Evolutionary conservation across 768 basidiomycete genomes (phyloP).

Genomic region (Lactarius indigo): DNA sequence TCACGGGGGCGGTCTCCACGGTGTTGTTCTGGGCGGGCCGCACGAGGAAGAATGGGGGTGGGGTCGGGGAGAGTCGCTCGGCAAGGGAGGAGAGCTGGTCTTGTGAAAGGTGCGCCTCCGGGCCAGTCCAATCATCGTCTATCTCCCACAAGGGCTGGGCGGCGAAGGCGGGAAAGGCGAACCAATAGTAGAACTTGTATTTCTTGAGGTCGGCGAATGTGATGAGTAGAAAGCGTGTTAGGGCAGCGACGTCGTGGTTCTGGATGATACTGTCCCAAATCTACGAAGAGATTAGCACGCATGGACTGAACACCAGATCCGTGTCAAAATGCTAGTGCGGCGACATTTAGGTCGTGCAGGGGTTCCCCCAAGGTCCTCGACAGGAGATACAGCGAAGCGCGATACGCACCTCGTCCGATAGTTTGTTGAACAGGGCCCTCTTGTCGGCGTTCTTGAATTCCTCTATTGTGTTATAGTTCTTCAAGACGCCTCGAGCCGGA

Average conservation of each 20-base stretch:
- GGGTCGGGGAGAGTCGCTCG: conserved; percentile 40
- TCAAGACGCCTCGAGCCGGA: conserved; percentile 61
- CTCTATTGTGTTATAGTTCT: conserved; percentile 97
- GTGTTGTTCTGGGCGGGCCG: conserved; percentile 34
- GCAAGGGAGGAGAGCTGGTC: conserved; percentile 42
- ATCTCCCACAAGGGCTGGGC: conserved; percentile 91
- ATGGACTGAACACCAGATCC: too few relatives aligned
- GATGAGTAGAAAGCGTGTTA: conserved; percentile 83
- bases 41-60: conserved; percentile 62
- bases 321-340: neutral
- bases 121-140: conserved; percentile 56
- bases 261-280: conserved; percentile 64
- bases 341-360: neutral
- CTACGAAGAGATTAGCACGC: conserved; percentile 34
- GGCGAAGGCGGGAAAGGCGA: conserved; percentile 90
- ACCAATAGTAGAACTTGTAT: conserved; percentile 98
- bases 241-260: conserved; percentile 48
- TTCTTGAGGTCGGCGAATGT: conserved; percentile 98
- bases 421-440: conserved; percentile 72
- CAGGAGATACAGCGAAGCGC: neutral
- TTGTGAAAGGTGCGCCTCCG: conserved; percentile 41
- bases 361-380: neutral
- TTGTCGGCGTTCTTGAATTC: conserved; percentile 92
- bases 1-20: conserved; percentile 48
- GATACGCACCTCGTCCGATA: conserved; percentile 61